Conservation (phyloP, 768 basidiomycete species). For the Pisolithus marmoratus region DNA sequence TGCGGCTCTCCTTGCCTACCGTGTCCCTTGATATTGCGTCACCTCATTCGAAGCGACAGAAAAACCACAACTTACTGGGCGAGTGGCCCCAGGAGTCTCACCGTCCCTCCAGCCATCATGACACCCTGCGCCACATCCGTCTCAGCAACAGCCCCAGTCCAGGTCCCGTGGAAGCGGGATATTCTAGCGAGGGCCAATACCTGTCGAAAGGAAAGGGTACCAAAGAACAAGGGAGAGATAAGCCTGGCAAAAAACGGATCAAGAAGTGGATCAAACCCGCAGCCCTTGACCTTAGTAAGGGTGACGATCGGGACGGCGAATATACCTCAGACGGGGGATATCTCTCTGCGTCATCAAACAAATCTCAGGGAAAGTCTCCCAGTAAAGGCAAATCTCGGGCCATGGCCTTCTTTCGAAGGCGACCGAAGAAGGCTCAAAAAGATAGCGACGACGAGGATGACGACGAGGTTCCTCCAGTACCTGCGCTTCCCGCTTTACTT, state of each 20-base stretch:
- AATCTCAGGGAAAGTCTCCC: constrained; percentile 25
- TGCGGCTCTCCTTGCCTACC: constrained; percentile 22
- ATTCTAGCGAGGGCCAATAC: constrained; percentile 28
- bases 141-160: constrained; percentile 12
- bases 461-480: constrained; percentile 24
- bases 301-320: constrained; percentile 16
- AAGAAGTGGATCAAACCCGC: constrained; percentile 16
- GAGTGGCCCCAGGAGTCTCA: constrained; percentile 7
- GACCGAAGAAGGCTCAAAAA: constrained; percentile 19
- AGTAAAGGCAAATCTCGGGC: constrained; percentile 26
- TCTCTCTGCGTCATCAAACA: constrained; percentile 29
- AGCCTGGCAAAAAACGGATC: constrained; percentile 12
- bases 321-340: constrained; percentile 27
- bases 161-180: constrained; percentile 17
- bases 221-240: constrained; percentile 13
- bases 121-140: constrained; percentile 7
- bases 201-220: constrained; percentile 18
- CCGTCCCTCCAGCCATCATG: constrained; percentile 19
- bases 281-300: constrained; percentile 11
- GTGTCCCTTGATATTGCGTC: constrained; percentile 6
- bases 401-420: constrained; percentile 29
- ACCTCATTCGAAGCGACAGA: background rate
- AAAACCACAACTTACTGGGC: background rate
- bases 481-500: constrained; percentile 22
- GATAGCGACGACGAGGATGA: constrained; percentile 29